phyloP scores from a whole-genome alignment of 345 rosid species.

The Arabidopsis suecica region DNA sequence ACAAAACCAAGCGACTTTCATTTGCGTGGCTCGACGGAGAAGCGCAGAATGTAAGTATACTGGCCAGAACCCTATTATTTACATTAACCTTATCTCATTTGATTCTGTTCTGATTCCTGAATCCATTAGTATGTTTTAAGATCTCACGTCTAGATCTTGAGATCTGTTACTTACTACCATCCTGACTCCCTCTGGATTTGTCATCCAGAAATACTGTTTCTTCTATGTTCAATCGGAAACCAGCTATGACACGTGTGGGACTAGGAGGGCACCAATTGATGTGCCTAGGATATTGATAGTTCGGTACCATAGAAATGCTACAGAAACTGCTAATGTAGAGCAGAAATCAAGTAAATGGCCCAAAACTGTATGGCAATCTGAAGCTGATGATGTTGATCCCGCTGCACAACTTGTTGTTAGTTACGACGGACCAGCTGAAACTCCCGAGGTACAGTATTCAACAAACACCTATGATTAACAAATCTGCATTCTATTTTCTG shows the following conservation, averaged over 20 bases:
- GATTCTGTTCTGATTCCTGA: slow-evolving; percentile 20
- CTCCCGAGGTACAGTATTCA: slow-evolving; percentile 56
- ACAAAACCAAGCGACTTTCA: slow-evolving; percentile 67
- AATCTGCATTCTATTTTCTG: slow-evolving; percentile 1
- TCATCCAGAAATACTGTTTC: slow-evolving; percentile 79
- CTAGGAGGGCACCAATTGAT: slow-evolving; percentile 71
- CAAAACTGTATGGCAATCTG: slow-evolving; percentile 61
- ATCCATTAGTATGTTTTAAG: slow-evolving; percentile 8
- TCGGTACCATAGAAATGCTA: slow-evolving; percentile 78
- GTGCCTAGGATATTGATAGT: slow-evolving; percentile 78
- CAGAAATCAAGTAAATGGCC: slow-evolving; percentile 58
- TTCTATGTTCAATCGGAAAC: slow-evolving; percentile 86
- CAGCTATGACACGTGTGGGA: slow-evolving; percentile 89
- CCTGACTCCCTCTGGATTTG: slow-evolving; percentile 25
- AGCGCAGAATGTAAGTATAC: slow-evolving; percentile 69
- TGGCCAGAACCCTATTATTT: slow-evolving; percentile 1
- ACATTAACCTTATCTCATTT: background rate
- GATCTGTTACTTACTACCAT: background rate
- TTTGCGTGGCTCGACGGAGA: slow-evolving; percentile 97
- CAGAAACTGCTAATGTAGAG: slow-evolving; percentile 53
- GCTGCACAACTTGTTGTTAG: slow-evolving; percentile 92
- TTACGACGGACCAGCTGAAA: slow-evolving; percentile 76
- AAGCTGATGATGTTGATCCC: slow-evolving; percentile 67
- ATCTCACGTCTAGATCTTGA: background rate
- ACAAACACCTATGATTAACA: slow-evolving; percentile 6